phyloP scores from a whole-genome alignment of 352 stramenopile genomes.

The Globisporangium acanthophoron region DNA sequence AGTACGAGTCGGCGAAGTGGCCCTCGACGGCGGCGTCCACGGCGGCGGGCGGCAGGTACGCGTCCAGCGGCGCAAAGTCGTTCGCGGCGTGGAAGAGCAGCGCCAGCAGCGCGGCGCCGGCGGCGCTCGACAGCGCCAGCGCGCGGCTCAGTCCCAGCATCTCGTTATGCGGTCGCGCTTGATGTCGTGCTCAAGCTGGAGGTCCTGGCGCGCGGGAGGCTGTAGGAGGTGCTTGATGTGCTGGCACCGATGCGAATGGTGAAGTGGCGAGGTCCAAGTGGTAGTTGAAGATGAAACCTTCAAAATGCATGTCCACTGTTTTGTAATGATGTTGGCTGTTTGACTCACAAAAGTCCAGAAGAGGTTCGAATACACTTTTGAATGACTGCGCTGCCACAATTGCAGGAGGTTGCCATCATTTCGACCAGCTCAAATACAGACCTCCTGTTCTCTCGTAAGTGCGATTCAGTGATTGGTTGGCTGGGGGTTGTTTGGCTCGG shows the following conservation, averaged over 20 bases:
- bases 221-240: too few relatives aligned
- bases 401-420: neutral
- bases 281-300: too few relatives aligned
- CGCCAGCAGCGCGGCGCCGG: conserved; percentile 9
- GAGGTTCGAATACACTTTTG: too few relatives aligned
- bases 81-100: conserved; percentile 15
- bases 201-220: neutral
- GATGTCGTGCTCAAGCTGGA: neutral
- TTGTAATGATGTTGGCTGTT: too few relatives aligned
- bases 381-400: too few relatives aligned
- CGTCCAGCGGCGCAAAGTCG: conserved; percentile 19
- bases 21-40: conserved; percentile 9
- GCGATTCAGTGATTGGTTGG: neutral
- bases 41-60: conserved; percentile 9
- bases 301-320: too few relatives aligned
- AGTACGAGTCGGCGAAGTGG: too few relatives aligned
- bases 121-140: conserved; percentile 5
- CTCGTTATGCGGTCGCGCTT: neutral
- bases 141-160: neutral
- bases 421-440: neutral
- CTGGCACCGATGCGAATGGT: too few relatives aligned
- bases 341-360: too few relatives aligned
- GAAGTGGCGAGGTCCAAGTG: too few relatives aligned
- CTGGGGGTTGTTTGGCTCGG: neutral
- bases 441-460: neutral